These are phyloP conservation scores for Crithidia bombi DNA, from an alignment of 208 protist species.

Conservation along the genomic window DNA sequence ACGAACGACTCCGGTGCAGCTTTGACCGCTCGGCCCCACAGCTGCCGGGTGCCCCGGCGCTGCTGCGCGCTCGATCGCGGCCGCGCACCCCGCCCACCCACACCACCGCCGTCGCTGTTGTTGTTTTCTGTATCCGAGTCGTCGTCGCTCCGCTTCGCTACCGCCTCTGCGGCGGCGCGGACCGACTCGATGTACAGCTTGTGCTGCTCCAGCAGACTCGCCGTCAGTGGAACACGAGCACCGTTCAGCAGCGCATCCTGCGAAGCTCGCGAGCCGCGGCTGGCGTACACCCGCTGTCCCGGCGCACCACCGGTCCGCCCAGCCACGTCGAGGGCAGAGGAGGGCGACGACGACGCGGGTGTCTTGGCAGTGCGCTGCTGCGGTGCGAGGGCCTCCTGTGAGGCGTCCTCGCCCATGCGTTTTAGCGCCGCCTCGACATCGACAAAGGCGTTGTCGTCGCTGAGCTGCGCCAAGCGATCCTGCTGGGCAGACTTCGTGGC, in stretches of 20 bases:
- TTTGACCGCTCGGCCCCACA: background rate
- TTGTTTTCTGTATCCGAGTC: background rate
- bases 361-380: background rate
- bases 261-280: conserved; percentile 8
- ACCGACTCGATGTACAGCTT: conserved; percentile 26
- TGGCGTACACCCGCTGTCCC: background rate
- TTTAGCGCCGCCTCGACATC: conserved; percentile 55
- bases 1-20: too few relatives aligned
- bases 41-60: background rate
- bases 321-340: background rate
- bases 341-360: background rate
- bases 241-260: conserved; percentile 11
- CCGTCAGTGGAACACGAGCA: conserved; percentile 17
- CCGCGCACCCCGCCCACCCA: background rate
- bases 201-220: conserved; percentile 38
- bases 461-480: conserved; percentile 51
- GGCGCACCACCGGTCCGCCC: background rate
- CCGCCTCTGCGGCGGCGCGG: background rate
- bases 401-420: conserved; percentile 23
- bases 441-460: conserved; percentile 79
- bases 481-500: conserved; percentile 12
- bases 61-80: background rate
- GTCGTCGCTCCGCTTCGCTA: background rate
- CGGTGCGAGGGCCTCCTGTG: background rate
- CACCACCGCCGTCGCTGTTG: background rate